Conservation (phyloP, 306 rosid genomes). For the Phaseolus lunatus region DNA sequence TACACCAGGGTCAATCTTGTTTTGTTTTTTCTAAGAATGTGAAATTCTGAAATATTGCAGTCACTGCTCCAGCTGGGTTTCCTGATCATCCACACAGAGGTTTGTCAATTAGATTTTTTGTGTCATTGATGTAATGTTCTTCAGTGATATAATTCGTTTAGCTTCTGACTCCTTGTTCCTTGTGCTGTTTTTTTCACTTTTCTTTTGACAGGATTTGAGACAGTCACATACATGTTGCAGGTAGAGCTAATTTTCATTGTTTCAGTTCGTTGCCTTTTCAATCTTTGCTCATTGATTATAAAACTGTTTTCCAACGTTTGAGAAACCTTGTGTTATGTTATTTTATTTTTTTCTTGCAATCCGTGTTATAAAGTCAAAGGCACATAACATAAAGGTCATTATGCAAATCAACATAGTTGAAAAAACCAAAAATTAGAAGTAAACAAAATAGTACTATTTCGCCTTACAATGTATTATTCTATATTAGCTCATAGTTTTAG, state of each 20-base stretch:
- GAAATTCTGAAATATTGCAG: conserved; percentile 55
- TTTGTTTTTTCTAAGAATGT: conserved; percentile 32
- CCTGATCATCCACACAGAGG: conserved; percentile 99
- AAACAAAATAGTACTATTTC: not conserved
- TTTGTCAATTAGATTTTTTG: conserved; percentile 35
- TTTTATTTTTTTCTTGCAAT: conserved; percentile 2
- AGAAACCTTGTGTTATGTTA: not conserved
- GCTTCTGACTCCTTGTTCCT: conserved; percentile 45
- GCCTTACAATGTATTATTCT: not conserved
- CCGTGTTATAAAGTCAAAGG: conserved; percentile 22
- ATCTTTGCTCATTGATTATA: not conserved
- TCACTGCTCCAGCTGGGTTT: conserved; percentile 95
- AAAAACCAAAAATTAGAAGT: not conserved
- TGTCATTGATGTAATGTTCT: not conserved
- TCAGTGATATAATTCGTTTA: not conserved
- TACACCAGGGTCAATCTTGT: not conserved
- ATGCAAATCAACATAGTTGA: conserved; percentile 7
- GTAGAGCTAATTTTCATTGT: conserved; percentile 47
- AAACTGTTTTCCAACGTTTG: conserved; percentile 14
- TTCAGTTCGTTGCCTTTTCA: conserved; percentile 4
- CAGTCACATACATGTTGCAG: conserved; percentile 99
- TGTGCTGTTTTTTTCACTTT: conserved; percentile 38
- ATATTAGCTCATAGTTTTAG: not conserved
- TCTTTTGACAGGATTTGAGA: conserved; percentile 79
- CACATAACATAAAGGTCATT: conserved; percentile 6